phyloP scores from a whole-genome alignment of 495 filamentous ascomycete genomes.

The Penicillium daleae region DNA sequence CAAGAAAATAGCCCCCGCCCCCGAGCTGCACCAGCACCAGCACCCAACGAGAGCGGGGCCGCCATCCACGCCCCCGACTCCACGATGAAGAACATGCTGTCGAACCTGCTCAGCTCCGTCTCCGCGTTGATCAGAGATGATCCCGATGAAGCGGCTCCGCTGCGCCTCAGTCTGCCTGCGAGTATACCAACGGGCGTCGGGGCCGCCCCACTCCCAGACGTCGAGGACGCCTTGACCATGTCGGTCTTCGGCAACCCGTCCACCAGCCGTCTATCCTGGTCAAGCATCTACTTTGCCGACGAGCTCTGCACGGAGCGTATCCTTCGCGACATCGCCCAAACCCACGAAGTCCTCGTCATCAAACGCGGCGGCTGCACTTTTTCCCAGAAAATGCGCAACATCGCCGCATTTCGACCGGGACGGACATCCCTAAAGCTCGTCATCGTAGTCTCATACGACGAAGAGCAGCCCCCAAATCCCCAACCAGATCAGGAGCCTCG shows the following conservation, averaged over 20 bases:
- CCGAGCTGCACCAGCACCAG: conserved; percentile 19
- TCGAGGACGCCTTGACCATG: conserved; percentile 57
- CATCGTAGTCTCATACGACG: conserved; percentile 74
- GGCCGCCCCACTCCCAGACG: conserved; percentile 72
- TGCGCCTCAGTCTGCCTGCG: conserved; percentile 63
- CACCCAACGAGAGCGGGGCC: conserved; percentile 23
- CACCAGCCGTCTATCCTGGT: conserved; percentile 61
- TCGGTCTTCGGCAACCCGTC: conserved; percentile 45
- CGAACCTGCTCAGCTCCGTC: conserved; percentile 61
- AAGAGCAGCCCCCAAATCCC: conserved; percentile 14
- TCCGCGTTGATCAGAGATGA: conserved; percentile 57
- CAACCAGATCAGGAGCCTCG: neutral
- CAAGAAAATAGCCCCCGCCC: conserved; percentile 23
- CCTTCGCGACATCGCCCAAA: conserved; percentile 59
- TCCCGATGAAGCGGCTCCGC: conserved; percentile 24
- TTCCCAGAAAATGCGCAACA: conserved; percentile 77
- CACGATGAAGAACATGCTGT: conserved; percentile 55
- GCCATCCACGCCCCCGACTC: conserved; percentile 46
- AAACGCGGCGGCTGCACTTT: conserved; percentile 86
- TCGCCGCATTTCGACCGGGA: conserved; percentile 73
- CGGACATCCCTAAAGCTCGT: conserved; percentile 72
- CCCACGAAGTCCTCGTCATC: conserved; percentile 81
- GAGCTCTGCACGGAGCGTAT: conserved; percentile 68
- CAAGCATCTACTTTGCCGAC: conserved; percentile 69
- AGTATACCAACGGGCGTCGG: conserved; percentile 75